Percentiles rank a stretch among this genome's conserved stretches.
phyloP scores from a whole-genome alignment of 768 basidiomycete genomes.

The Panaeolus cyanescens region DNA sequence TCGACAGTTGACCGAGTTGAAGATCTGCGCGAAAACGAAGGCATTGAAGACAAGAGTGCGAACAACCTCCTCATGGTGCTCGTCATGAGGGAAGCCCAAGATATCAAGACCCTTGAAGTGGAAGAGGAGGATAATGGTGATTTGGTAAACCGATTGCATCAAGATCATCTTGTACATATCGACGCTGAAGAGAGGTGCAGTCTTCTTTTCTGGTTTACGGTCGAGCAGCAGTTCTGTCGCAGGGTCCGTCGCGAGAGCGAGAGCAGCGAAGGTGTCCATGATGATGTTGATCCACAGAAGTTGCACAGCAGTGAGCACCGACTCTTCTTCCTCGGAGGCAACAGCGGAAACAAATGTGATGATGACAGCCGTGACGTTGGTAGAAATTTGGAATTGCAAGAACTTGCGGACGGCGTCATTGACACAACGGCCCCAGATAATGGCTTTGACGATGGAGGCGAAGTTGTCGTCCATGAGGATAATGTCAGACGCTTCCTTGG shows the following conservation, averaged over 20 bases:
- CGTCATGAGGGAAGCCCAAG: constrained; percentile 52
- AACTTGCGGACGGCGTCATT: constrained; percentile 98
- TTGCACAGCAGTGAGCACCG: constrained; percentile 95
- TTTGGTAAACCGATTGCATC: constrained; percentile 88
- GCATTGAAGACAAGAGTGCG: constrained; percentile 94
- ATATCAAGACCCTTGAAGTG: constrained; percentile 83
- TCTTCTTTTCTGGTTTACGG: constrained; percentile 89
- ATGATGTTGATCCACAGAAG: constrained; percentile 98
- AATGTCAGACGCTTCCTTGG: constrained; percentile 98
- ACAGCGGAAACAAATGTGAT: constrained; percentile 93
- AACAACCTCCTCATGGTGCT: constrained; percentile 48
- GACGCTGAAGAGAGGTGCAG: constrained; percentile 84
- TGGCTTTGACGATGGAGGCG: constrained; percentile 92
- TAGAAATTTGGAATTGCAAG: constrained; percentile 92
- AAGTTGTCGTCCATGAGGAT: constrained; percentile 99
- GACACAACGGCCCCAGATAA: constrained; percentile 99
- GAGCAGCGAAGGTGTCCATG: constrained; percentile 98
- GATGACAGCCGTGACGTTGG: constrained; percentile 94
- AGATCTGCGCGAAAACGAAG: constrained; percentile 98
- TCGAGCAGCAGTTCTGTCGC: constrained; percentile 80
- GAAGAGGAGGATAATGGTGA: constrained; percentile 79
- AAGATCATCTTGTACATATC: constrained; percentile 98
- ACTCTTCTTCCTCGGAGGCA: constrained; percentile 70
- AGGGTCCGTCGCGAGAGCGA: constrained; percentile 96
- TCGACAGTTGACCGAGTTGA: constrained; percentile 92